Base-by-base conservation (phyloP, 2,329 filamentous ascomycete species). In the Lachnellula arida region DNA sequence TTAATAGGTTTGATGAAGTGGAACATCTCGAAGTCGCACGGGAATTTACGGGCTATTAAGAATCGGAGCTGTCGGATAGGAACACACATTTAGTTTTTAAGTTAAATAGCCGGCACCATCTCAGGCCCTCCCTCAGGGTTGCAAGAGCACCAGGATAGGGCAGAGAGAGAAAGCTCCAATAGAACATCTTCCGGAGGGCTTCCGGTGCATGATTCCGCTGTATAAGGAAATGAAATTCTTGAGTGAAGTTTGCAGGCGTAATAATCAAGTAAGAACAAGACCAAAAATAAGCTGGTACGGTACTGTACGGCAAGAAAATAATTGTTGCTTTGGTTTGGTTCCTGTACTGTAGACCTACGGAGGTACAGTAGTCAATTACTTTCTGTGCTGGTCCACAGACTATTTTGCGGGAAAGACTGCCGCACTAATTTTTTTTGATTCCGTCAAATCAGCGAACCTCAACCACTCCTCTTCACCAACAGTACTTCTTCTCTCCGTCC, bases 71-170 rank as follows among this genome's bases (percentile, higher is more conserved):
- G 28, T 32, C 28, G 28, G 28, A 32, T 40, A 54, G 47, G 46
- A 47, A 50, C 53, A 49, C 39, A 54, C 34, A 39, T 40, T 50
- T 39, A 48, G 40, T 15, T 53, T 40, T n/a, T 32, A 11, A 32
- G 9, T 40, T 17, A 40, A 40, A 44, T 34, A 47, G 44, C 44
- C 28, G 28, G 48, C 28, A 25, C 42, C 6, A 15, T 46, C 35
- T 52, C 39, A 19, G 19, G 19, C 19, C 19, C 19, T 19, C 19
- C 19, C 19, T 19, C 19, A 42, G 28, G 28, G 28, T 12, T 32
- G 28, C 9, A 32, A 32, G 9, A 32, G 28, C 28, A 11, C 28
- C 28, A 32, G 28, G 7, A 32, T 7, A 32, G 28, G 23, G 44
- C 44, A 47, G 22, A 47, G 44, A 25, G 22, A 47, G 44, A 25